phyloP scores from a whole-genome alignment of 768 basidiomycete genomes.

The Macrolepiota fuliginosa region DNA sequence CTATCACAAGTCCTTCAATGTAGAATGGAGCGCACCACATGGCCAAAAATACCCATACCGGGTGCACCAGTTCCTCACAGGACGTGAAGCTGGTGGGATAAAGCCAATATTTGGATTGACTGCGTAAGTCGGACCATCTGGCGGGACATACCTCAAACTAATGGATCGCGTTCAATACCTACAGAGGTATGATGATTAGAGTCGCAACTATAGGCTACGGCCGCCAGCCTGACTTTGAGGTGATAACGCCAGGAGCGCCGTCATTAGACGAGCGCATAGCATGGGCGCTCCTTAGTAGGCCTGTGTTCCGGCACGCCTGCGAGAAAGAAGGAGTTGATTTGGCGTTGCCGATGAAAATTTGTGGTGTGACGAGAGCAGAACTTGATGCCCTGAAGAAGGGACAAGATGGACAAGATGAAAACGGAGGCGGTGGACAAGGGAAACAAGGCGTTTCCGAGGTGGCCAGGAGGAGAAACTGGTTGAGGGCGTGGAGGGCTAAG shows the following conservation, averaged over 20 bases:
- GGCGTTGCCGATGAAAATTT: constrained; percentile 24
- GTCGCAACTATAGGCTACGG: constrained; percentile 44
- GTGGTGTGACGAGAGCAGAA: constrained; percentile 17
- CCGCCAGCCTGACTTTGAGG: constrained; percentile 42
- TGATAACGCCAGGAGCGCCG: constrained; percentile 32
- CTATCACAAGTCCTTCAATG: constrained; percentile 67
- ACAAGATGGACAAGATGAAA: constrained; percentile 11
- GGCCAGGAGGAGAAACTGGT: constrained; percentile 9
- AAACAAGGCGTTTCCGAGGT: neutral
- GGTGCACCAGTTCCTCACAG: constrained; percentile 81
- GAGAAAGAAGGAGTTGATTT: constrained; percentile 38
- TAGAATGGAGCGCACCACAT: constrained; percentile 40
- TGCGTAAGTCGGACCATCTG: constrained; percentile 52
- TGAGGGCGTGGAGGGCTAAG: constrained; percentile 8
- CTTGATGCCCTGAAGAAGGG: constrained; percentile 17
- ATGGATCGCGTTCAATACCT: neutral
- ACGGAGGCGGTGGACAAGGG: constrained; percentile 8
- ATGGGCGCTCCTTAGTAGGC: constrained; percentile 37
- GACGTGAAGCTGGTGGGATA: constrained; percentile 77
- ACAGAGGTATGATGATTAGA: constrained; percentile 43
- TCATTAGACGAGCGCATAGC: constrained; percentile 38
- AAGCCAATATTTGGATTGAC: constrained; percentile 91
- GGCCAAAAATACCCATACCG: constrained; percentile 40
- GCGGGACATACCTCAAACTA: neutral
- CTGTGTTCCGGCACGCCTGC: constrained; percentile 36